Evolutionary conservation across 305 asterid genomes (phyloP).

Genomic region (Galium porrigens): DNA sequence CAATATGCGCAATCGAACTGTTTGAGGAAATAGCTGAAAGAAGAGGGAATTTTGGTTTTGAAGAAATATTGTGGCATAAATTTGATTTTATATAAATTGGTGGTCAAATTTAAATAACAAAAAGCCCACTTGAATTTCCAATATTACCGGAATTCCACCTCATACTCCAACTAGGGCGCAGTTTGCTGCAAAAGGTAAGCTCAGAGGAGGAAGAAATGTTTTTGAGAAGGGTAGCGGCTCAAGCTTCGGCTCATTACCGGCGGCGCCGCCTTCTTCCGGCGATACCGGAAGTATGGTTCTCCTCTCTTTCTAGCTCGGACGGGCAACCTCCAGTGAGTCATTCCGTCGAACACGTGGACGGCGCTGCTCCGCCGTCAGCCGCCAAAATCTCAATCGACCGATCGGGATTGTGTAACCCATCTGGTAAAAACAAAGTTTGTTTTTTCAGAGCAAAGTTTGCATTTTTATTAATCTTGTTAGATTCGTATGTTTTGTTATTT

Average conservation of each 20-base stretch:
- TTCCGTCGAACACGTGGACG: slow-evolving; percentile 47
- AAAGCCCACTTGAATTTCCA: background rate
- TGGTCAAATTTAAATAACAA: background rate
- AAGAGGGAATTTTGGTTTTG: background rate
- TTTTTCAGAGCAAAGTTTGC: background rate
- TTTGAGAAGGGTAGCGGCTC: slow-evolving; percentile 24
- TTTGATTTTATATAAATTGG: background rate
- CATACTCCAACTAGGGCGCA: background rate
- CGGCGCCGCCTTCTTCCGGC: slow-evolving; percentile 8
- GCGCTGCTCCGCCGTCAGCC: slow-evolving; percentile 27
- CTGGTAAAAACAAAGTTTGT: slow-evolving; percentile 28
- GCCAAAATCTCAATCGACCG: slow-evolving; percentile 66
- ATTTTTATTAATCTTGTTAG: background rate
- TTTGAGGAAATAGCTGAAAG: background rate
- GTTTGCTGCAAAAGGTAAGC: background rate
- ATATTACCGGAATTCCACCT: background rate
- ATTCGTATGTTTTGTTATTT: background rate
- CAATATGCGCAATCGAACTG: background rate
- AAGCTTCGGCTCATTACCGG: slow-evolving; percentile 25
- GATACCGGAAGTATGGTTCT: slow-evolving; percentile 6
- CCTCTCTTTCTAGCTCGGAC: slow-evolving; percentile 18
- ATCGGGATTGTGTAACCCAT: slow-evolving; percentile 45
- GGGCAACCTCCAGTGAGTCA: slow-evolving; percentile 25
- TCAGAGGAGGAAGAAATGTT: slow-evolving; percentile 21
- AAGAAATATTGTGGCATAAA: background rate